Evolutionary conservation across 2,329 filamentous ascomycete genomes (phyloP).

Genomic region (Alternaria angustiovoidea): DNA sequence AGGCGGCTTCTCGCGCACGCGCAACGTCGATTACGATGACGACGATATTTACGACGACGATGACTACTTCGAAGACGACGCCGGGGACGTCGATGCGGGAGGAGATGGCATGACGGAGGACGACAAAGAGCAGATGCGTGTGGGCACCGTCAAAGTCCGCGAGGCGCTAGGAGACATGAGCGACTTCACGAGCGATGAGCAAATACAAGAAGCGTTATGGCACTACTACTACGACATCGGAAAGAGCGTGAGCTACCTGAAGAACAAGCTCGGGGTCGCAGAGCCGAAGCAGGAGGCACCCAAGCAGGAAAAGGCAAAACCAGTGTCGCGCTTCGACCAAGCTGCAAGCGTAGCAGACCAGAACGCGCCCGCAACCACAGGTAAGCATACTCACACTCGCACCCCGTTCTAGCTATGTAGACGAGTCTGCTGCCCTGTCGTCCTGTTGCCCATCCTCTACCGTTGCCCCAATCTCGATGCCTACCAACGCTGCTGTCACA

Average conservation of each 20-base stretch:
- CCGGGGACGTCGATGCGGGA: conserved; percentile 36
- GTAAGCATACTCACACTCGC: conserved; percentile 52
- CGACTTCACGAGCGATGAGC: conserved; percentile 67
- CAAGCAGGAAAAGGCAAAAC: conserved; percentile 51
- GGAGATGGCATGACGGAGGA: conserved; percentile 38
- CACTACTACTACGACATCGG: conserved; percentile 94
- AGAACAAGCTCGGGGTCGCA: conserved; percentile 59
- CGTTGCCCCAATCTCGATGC: conserved; percentile 46
- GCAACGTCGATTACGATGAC: conserved; percentile 58
- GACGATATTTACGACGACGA: conserved; percentile 64
- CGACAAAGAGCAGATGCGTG: conserved; percentile 63
- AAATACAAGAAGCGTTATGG: conserved; percentile 92
- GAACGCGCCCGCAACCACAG: conserved; percentile 52
- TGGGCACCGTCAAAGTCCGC: conserved; percentile 72
- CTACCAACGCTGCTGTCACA: conserved; percentile 38
- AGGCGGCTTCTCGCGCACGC: conserved; percentile 53
- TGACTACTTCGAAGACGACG: conserved; percentile 50
- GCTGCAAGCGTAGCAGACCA: conserved; percentile 51
- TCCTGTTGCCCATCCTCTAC: conserved; percentile 22
- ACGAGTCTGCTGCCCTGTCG: conserved; percentile 19
- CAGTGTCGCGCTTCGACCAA: conserved; percentile 54
- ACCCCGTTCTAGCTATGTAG: conserved; percentile 22
- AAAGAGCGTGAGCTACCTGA: conserved; percentile 82
- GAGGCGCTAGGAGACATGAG: conserved; percentile 67
- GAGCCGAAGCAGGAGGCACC: conserved; percentile 35